Percentiles rank a stretch among this genome's conserved stretches.
Evolutionary conservation across 2,329 filamentous ascomycete species (phyloP).

Genomic region (Monilinia vaccinii-corymbosi): DNA sequence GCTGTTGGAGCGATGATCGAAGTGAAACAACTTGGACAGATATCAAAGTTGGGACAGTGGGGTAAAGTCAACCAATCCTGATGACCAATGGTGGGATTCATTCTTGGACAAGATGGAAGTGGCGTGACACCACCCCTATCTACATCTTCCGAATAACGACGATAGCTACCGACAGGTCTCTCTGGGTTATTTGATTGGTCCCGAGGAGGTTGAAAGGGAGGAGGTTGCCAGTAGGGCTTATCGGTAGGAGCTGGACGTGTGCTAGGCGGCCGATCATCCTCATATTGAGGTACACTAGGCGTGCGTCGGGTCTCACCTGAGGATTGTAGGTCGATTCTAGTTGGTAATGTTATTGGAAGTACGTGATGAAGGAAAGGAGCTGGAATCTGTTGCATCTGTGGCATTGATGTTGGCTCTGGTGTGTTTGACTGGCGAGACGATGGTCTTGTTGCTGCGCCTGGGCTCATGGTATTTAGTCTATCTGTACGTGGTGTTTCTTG

Average conservation of each 20-base stretch:
- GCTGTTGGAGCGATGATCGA: constrained; percentile 58
- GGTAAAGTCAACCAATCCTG: constrained; percentile 76
- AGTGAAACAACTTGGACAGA: constrained; percentile 74
- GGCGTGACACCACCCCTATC: constrained; percentile 35
- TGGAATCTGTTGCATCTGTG: constrained; percentile 10
- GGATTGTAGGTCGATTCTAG: constrained; percentile 15
- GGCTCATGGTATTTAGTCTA: constrained; percentile 21
- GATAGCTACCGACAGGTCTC: constrained; percentile 38
- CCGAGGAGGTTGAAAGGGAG: constrained; percentile 34
- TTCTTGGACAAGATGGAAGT: constrained; percentile 63
- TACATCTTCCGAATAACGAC: constrained; percentile 46
- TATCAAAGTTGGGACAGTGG: constrained; percentile 60
- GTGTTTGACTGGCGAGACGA: constrained; percentile 18
- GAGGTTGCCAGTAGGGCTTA: constrained; percentile 36
- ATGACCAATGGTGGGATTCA: constrained; percentile 49
- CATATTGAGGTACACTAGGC: constrained; percentile 16
- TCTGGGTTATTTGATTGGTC: constrained; percentile 25
- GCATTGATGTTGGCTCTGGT: constrained; percentile 1
- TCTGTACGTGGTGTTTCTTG: constrained; percentile 16
- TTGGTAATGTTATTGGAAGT: constrained; percentile 23
- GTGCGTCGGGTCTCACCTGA: constrained; percentile 16
- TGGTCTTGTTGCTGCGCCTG: constrained; percentile 9
- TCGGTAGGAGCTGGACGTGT: constrained; percentile 9
- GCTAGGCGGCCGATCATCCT: constrained; percentile 12
- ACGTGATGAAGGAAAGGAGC: constrained; percentile 9